Base-by-base conservation (phyloP, 805 yeast species). In the Candida andamanensis region DNA sequence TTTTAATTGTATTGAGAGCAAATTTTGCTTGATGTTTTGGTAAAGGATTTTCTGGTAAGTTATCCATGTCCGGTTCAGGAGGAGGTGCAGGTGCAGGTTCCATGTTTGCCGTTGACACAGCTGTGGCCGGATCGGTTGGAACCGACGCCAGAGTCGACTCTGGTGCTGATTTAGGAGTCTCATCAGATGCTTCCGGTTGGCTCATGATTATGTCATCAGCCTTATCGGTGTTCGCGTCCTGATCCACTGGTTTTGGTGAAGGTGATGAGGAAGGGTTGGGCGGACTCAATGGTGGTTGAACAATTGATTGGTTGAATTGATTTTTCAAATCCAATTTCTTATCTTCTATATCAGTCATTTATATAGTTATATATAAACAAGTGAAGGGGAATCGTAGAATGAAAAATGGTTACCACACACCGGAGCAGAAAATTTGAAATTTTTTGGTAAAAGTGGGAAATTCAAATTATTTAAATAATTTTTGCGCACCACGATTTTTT, bases 11-110 rank as follows among this genome's bases (percentile, higher is more conserved):
- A 41, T 85, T 82, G 13, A 75, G 45, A 1, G 90, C 85, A 50
- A 80, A 89, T 50, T 81, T 82, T 46, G 74, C 72, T 59, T 92
- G 97, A 58, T 92, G 97, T 31, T 72, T 67, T 16, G 92, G 90
- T 45, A 84, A 61, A 12, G 95, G 90, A 41, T 67, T 50, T 9
- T 46, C 64, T 2, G 90, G 85, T 15, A 82, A 63, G 43, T 79
- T 78, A 47, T 74, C 49, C 79, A 79, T 72, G 47, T 80, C 87
- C 0, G 89, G 86, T 50, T 81, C 87, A 3, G 67, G 50, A 2
- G 83, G 74, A 1, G 92, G 92, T 36, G 75, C 72, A 9, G 92
- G 89, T 3, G 89, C 90, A 2, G 92, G 86, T 7, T 52, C 58
- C 19, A 42, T 40, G 14, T 24, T 29, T 8, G 39, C 36, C 11